Conservation (phyloP, 2,329 filamentous ascomycete species). For the Parafenestella ontariensis region DNA sequence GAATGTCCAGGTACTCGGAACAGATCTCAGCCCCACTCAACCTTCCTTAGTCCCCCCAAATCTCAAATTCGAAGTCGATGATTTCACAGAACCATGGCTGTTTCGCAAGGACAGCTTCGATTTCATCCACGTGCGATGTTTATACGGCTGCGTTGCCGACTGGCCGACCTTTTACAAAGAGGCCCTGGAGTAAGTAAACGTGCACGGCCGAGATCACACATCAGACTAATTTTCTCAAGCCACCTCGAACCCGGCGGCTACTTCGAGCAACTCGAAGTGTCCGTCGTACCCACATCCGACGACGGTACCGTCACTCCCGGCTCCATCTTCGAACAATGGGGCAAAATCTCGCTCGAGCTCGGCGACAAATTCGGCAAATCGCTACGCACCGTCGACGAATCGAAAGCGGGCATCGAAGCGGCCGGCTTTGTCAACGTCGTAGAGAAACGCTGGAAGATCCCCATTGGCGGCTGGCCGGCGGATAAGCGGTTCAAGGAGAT, state of each 20-base stretch:
- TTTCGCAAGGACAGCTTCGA: slow-evolving; percentile 32
- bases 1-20: slow-evolving; percentile 41
- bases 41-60: slow-evolving; percentile 44
- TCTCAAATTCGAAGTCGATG: slow-evolving; percentile 42
- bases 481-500: slow-evolving; percentile 59
- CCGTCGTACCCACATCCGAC: slow-evolving; percentile 30
- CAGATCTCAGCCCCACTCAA: slow-evolving; percentile 51
- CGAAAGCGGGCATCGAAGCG: slow-evolving; percentile 55
- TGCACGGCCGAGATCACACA: not conserved
- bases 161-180: slow-evolving; percentile 32
- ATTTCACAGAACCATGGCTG: slow-evolving; percentile 41
- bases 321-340: slow-evolving; percentile 34
- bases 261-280: slow-evolving; percentile 36
- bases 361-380: slow-evolving; percentile 45
- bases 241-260: slow-evolving; percentile 41
- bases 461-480: slow-evolving; percentile 32
- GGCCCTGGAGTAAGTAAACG: slow-evolving; percentile 24
- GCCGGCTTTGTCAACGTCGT: slow-evolving; percentile 63
- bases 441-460: slow-evolving; percentile 52
- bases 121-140: slow-evolving; percentile 26
- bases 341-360: slow-evolving; percentile 31
- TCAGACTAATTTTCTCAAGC: slow-evolving; percentile 7
- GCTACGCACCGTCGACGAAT: slow-evolving; percentile 45
- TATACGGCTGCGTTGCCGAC: slow-evolving; percentile 29
- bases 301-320: slow-evolving; percentile 33